These are phyloP conservation scores for Linderina pennispora DNA, from an alignment of 192 early-diverging fungal species.

Conservation along the genomic window DNA sequence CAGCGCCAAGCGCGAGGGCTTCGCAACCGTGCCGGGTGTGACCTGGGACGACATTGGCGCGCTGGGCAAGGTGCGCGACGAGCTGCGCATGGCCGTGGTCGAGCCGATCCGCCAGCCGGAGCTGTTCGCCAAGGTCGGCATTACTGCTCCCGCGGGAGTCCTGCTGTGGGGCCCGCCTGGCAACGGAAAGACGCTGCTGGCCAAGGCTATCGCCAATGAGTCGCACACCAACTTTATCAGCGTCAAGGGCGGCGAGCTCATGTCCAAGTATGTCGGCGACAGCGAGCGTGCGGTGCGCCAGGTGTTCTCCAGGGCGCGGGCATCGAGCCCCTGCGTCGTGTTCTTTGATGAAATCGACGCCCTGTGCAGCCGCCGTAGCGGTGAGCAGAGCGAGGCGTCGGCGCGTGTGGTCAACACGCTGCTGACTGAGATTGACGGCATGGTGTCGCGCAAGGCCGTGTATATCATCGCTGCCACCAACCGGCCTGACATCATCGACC, in stretches of 20 bases:
- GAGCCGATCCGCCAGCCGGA: conserved; percentile 93
- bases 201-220: conserved; percentile 97
- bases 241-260: conserved; percentile 95
- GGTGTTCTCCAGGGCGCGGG: conserved; percentile 90
- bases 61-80: conserved; percentile 74
- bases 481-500: conserved; percentile 95
- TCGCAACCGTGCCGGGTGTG: conserved; percentile 95
- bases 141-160: conserved; percentile 86
- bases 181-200: conserved; percentile 96
- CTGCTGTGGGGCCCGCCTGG: conserved; percentile 97
- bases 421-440: conserved; percentile 94
- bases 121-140: conserved; percentile 81
- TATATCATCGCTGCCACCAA: conserved; percentile 99
- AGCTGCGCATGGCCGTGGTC: conserved; percentile 91
- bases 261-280: conserved; percentile 99
- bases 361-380: conserved; percentile 84
- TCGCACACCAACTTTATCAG: conserved; percentile 97
- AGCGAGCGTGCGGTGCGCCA: conserved; percentile 93
- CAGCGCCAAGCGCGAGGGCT: conserved; percentile 95
- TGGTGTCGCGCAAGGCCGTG: conserved; percentile 80
- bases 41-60: conserved; percentile 98
- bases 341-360: conserved; percentile 99
- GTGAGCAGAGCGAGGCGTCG: conserved; percentile 76
- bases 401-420: conserved; percentile 97
- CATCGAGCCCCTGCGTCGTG: conserved; percentile 92